Evolutionary conservation across 768 basidiomycete genomes (phyloP), one percentile per base, ranked within the genome.

Genomic region (Tulasnella sp.): DNA sequence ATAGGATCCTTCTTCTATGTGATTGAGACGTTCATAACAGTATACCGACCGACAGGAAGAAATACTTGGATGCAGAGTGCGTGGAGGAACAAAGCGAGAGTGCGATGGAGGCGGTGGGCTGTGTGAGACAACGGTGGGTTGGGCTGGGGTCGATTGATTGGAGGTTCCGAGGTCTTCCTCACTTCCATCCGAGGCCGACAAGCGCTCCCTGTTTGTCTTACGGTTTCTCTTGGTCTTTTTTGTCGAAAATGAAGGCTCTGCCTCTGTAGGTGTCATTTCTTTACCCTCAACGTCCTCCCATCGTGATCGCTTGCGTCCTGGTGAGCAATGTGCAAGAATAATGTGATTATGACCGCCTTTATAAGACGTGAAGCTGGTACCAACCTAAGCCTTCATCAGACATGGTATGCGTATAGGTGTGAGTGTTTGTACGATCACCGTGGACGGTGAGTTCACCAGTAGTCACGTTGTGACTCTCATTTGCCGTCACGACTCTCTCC

Each of bases 1-100:
- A 65, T 99, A 99, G 0, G 90, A 92, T 3, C 96, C 96, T 72
- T 99, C 96, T 71, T 98, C 96, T 66, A 99, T 99, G 66, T 96
- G 90, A 70, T 99, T 99, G 56, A 99, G 76, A 43, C 88, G 77
- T 65, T 97, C 93, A 69, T 97, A 97, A 65, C 79, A 82, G 71
- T 92, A 94, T 0, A 97, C 94, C 3, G 92, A 93, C 22, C 94
- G 85, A 24, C 94, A 93, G 1, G 93, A 82, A 42, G 78, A 72
- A 22, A 98, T 80, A 1, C 82, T 75, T 29, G 92, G 92, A 69
- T 97, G 87, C 1, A 73, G 71, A 2, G 79, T 83, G 54, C 92
- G 78, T 42, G 79, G 80, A 2, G 92, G 93, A 0, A 84, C 88
- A 69, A 81, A 87, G 29, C 25, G 49, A n/a, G 57, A 59, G 19